A percentile compares a stretch with the other conserved stretches of the same genome.
phyloP scores from a whole-genome alignment of 352 stramenopile species.

The Phytophthora chlamydospora region DNA sequence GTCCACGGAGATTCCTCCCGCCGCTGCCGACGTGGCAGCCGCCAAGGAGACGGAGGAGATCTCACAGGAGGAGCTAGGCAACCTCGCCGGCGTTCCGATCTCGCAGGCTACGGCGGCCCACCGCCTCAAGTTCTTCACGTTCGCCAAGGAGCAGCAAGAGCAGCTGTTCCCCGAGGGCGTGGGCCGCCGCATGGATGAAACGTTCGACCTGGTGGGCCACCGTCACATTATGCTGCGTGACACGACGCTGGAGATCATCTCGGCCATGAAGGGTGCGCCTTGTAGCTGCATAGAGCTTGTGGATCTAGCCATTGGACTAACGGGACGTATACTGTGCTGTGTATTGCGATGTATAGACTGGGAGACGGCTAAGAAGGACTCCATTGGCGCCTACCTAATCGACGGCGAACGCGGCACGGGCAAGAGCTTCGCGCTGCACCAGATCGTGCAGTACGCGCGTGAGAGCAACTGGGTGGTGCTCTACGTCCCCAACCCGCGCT shows the following conservation, averaged over 20 bases:
- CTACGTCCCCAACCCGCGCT: conserved; percentile 77
- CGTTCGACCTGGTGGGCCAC: conserved; percentile 85
- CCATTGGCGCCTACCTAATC: conserved; percentile 67
- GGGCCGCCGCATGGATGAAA: conserved; percentile 71
- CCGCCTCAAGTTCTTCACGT: conserved; percentile 80
- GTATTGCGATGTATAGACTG: conserved; percentile 48
- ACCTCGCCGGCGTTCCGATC: conserved; percentile 65
- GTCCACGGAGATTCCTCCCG: conserved; percentile 39
- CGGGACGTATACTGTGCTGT: background rate
- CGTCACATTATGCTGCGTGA: conserved; percentile 88
- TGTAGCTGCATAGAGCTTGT: background rate
- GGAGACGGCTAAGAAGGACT: conserved; percentile 57
- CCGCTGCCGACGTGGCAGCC: background rate
- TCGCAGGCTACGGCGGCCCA: conserved; percentile 68
- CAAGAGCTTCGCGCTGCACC: conserved; percentile 85
- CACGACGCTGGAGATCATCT: conserved; percentile 76
- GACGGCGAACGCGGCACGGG: conserved; percentile 83
- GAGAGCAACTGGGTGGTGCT: conserved; percentile 89
- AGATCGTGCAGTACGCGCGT: conserved; percentile 89
- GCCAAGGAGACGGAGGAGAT: conserved; percentile 22
- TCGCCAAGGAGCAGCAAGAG: conserved; percentile 79
- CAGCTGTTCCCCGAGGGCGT: conserved; percentile 79
- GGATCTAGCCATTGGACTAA: conserved; percentile 1
- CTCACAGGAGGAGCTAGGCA: conserved; percentile 40
- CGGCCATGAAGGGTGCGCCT: conserved; percentile 62